A percentile compares a stretch with the other conserved stretches of the same genome.
Conservation (phyloP, 352 stramenopile genomes). For the Globisporangium orthogonon region DNA sequence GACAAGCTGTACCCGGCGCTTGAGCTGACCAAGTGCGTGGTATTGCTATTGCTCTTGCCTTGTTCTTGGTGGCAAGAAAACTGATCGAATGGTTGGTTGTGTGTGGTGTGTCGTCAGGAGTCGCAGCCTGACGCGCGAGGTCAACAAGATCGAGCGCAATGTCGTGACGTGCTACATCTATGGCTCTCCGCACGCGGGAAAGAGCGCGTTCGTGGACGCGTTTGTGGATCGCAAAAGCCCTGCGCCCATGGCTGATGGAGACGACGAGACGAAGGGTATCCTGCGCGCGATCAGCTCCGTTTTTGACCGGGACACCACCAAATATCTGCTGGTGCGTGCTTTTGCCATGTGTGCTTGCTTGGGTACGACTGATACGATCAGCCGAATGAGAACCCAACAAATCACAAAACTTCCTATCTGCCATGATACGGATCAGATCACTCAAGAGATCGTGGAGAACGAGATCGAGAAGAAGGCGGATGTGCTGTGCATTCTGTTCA, state of each 20-base stretch:
- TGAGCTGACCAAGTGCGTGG: constrained; percentile 55
- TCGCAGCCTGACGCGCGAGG: constrained; percentile 49
- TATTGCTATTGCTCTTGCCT: neutral
- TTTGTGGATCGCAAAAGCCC: constrained; percentile 39
- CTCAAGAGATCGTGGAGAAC: constrained; percentile 46
- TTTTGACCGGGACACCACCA: constrained; percentile 40
- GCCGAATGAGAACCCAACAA: neutral
- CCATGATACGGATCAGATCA: constrained; percentile 34
- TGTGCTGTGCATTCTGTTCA: constrained; percentile 61
- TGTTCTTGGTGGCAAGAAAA: no score
- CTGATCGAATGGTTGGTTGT: neutral
- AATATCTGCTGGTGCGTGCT: constrained; percentile 58
- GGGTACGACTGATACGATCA: neutral
- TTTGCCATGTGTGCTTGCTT: neutral
- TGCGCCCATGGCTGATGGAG: constrained; percentile 9
- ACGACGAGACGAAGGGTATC: constrained; percentile 29
- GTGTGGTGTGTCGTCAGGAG: constrained; percentile 13
- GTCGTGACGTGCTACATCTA: constrained; percentile 72
- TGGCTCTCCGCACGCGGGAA: constrained; percentile 32
- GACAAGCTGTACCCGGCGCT: constrained; percentile 59
- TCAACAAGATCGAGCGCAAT: constrained; percentile 53
- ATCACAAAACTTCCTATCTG: neutral
- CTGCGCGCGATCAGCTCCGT: constrained; percentile 55
- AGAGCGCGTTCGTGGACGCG: constrained; percentile 43
- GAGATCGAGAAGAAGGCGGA: constrained; percentile 70